phyloP scores from a whole-genome alignment of 2,329 filamentous ascomycete genomes.

The Pseudogymnoascus sp. region DNA sequence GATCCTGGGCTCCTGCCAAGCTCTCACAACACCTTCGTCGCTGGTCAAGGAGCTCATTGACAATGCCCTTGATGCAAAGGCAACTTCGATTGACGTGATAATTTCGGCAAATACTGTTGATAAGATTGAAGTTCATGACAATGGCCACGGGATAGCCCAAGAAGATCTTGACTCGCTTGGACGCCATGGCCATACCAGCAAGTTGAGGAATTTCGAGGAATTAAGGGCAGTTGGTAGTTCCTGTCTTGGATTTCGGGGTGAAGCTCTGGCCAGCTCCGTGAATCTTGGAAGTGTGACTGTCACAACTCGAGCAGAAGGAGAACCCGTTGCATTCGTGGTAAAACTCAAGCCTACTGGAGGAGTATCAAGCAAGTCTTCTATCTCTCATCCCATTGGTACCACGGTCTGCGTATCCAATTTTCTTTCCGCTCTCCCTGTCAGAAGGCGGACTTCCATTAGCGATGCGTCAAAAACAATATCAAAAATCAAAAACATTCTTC shows the following conservation, averaged over 20 bases:
- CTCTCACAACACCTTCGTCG: slow-evolving; percentile 49
- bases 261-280: slow-evolving; percentile 60
- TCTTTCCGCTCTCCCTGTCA: slow-evolving; percentile 53
- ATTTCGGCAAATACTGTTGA: slow-evolving; percentile 60
- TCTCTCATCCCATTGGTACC: slow-evolving; percentile 56
- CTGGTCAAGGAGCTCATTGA: slow-evolving; percentile 71
- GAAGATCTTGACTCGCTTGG: slow-evolving; percentile 55
- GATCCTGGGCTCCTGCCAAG: slow-evolving; percentile 52
- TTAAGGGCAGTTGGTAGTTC: slow-evolving; percentile 45
- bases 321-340: slow-evolving; percentile 48
- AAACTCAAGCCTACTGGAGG: slow-evolving; percentile 34
- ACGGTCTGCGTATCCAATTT: slow-evolving; percentile 53
- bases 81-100: slow-evolving; percentile 55
- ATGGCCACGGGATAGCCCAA: slow-evolving; percentile 60
- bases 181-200: slow-evolving; percentile 65
- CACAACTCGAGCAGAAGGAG: slow-evolving; percentile 54
- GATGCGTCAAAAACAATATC: slow-evolving; percentile 47
- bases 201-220: slow-evolving; percentile 57
- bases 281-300: slow-evolving; percentile 51
- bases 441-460: slow-evolving; percentile 49
- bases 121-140: slow-evolving; percentile 61
- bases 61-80: slow-evolving; percentile 65
- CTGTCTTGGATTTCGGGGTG: slow-evolving; percentile 67
- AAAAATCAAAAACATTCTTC: slow-evolving; percentile 51
- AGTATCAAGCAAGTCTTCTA: slow-evolving; percentile 29